Evolutionary conservation across 2,329 filamentous ascomycete genomes (phyloP), one percentile per base, ranked within the genome.

Genomic region (Trichophyton schoenleinii): DNA sequence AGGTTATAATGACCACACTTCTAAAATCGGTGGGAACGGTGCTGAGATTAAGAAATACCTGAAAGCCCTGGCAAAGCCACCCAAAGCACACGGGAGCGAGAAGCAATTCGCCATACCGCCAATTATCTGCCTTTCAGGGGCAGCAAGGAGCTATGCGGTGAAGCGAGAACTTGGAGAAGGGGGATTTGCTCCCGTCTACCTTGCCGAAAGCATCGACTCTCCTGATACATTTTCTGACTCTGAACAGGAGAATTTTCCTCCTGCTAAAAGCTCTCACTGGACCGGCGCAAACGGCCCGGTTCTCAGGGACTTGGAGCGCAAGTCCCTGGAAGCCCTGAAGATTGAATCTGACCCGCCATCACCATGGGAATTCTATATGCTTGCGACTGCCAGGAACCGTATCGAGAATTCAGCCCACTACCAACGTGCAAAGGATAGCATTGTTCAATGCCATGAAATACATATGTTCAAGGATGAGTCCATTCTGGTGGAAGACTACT

Each of bases 311-410:
- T 60, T 63, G 13, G 59, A 73, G 0, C 75, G 77, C 44, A 84
- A 88, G 48, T 77, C 78, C 0, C 80, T 94, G 3, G 91, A 96
- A 73, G 94, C 94, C 1, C 80, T 99, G 67, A 99, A 99, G 75
- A 91, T 96, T 84, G 94, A 99, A 75, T 83, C 72, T 11, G 72
- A 87, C 36, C 90, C 91, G 0, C 89, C 92, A 0, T 87, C 86
- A 3, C 81, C 88, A 0, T 99, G 94, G 94, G 94, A 99, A 71
- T 99, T 97, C 70, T 88, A 96, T 75, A 95, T 99, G 74, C 90
- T 97, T 78, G 87, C 89, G 1, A 83, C 90, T 61, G 85, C 88
- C 1, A 89, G 92, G 65, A 78, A 82, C 22, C 87, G 94, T 0
- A 79, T 99, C 0, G 87, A 86, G 0, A 65, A 66, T 7, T 67